Evolutionary conservation across 495 filamentous ascomycete species (phyloP), one percentile per base, ranked within the genome.

Genomic region (Talaromyces adpressus): DNA sequence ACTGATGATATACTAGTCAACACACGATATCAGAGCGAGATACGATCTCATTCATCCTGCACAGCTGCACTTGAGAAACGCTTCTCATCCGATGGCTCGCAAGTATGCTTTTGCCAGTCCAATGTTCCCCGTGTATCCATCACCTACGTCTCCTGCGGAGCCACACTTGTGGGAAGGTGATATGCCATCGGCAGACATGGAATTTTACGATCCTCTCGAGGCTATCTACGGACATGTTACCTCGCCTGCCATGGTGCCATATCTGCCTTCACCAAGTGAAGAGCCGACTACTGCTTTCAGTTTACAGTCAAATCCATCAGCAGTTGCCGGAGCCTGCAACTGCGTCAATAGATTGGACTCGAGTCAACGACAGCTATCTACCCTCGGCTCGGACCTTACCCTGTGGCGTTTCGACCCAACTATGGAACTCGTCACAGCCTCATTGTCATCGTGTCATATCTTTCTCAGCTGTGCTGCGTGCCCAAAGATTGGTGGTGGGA

Each of bases 401-500:
- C 68, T 71, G 11, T 66, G 72, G 9, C 72, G 73, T 18, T 74
- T 79, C 45, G 78, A 80, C 30, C 72, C 74, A 27, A 73, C 71
- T 53, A 69, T 80, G 27, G 74, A 77, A 59, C 62, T 66, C 6
- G 72, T 79, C 59, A 71, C 71, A 59, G 63, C 69, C 4, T 72
- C 75, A 3, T 69, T 79, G 25, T 66, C 68, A 4, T 67, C 71
- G 32, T 76, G 73, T 36, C 75, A 68, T 14, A 62, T 69, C 14
- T 78, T 78, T 64, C 49, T 80, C 18, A 72, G 74, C 47, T 79
- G 78, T 58, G 63, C 61, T 0, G 66, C 65, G 58, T 79, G 78
- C 23, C 66, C 65, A 49, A 80, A 78, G 57, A 76, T 75, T 8
- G 22, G 45, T 22, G 70, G 64, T 61, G 64, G 70, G 3, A 74